phyloP scores from a whole-genome alignment of 805 yeast genomes.

The Kuraishia molischiana region DNA sequence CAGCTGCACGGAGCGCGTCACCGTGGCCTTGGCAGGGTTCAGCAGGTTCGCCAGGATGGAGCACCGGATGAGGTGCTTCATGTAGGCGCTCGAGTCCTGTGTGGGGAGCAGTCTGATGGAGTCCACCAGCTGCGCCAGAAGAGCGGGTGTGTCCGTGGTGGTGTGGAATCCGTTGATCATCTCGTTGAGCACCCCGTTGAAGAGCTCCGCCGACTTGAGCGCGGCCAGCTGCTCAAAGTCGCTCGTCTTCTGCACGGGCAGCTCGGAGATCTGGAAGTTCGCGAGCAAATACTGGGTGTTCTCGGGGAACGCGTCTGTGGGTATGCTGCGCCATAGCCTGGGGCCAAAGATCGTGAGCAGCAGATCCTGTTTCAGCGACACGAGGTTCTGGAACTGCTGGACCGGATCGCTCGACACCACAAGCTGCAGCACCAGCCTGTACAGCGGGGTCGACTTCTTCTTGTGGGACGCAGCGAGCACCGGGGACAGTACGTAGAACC shows the following conservation, averaged over 20 bases:
- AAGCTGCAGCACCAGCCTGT: background rate
- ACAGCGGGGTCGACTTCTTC: background rate
- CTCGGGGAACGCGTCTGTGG: background rate
- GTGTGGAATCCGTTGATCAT: background rate
- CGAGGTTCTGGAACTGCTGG: slow-evolving; percentile 8
- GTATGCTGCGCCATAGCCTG: background rate
- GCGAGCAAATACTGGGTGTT: background rate
- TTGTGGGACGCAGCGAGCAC: background rate
- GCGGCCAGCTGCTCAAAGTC: background rate
- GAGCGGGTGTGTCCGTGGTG: background rate
- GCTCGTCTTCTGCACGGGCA: background rate
- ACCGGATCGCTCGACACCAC: background rate
- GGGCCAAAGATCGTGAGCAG: background rate
- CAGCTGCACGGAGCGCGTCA: slow-evolving; percentile 9
- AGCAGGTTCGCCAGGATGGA: slow-evolving; percentile 10
- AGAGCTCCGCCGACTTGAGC: background rate
- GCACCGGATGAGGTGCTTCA: slow-evolving; percentile 4
- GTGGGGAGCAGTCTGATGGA: background rate
- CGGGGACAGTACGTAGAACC: slow-evolving; percentile 6
- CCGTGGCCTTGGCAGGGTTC: slow-evolving; percentile 9
- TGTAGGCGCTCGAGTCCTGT: background rate
- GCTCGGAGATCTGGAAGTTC: background rate
- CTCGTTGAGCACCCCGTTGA: background rate
- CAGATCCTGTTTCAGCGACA: background rate
- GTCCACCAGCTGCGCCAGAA: background rate